phyloP scores from a whole-genome alignment of 371 early-diverging fungal species.

The Thermomucor indicae-seudaticae region DNA sequence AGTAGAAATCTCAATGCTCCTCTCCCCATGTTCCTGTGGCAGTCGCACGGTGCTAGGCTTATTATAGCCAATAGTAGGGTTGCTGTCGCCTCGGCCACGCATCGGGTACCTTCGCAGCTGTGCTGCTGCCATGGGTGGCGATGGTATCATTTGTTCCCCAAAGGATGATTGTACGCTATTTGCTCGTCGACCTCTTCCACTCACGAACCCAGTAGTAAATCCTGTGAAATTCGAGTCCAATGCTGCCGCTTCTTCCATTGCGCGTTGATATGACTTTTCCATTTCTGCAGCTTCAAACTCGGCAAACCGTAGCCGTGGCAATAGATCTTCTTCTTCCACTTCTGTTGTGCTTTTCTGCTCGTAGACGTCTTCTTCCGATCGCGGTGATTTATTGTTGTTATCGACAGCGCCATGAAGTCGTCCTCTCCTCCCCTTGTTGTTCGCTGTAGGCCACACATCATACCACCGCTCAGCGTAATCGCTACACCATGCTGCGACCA shows the following conservation, averaged over 20 bases:
- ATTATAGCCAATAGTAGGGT: slow-evolving; percentile 3
- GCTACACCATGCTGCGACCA: slow-evolving; percentile 35
- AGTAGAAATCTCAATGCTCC: too few relatives aligned
- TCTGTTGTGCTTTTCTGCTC: slow-evolving; percentile 4
- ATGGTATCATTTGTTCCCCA: slow-evolving; percentile 4
- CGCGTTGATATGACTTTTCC: slow-evolving; percentile 21
- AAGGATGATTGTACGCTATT: slow-evolving; percentile 2
- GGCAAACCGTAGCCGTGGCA: slow-evolving; percentile 27
- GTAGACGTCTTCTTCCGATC: not conserved
- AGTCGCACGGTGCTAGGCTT: slow-evolving; percentile 3
- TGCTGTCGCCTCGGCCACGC: slow-evolving; percentile 10
- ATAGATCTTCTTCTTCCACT: slow-evolving; percentile 10
- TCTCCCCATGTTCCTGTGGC: too few relatives aligned
- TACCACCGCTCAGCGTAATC: slow-evolving; percentile 40
- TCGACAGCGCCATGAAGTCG: slow-evolving; percentile 40
- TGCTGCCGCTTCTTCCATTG: slow-evolving; percentile 34
- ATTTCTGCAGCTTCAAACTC: slow-evolving; percentile 37
- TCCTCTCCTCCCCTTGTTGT: slow-evolving; percentile 2
- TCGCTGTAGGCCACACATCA: slow-evolving; percentile 33
- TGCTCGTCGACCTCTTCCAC: slow-evolving; percentile 1
- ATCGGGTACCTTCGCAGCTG: too few relatives aligned
- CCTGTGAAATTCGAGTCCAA: slow-evolving; percentile 42
- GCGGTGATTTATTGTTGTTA: not conserved
- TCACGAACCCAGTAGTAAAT: slow-evolving; percentile 30
- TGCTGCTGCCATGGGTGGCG: slow-evolving; percentile 27